These are phyloP conservation scores for Mucor sp. DNA, from an alignment of 371 early-diverging fungal genomes.

Conservation along the genomic window DNA sequence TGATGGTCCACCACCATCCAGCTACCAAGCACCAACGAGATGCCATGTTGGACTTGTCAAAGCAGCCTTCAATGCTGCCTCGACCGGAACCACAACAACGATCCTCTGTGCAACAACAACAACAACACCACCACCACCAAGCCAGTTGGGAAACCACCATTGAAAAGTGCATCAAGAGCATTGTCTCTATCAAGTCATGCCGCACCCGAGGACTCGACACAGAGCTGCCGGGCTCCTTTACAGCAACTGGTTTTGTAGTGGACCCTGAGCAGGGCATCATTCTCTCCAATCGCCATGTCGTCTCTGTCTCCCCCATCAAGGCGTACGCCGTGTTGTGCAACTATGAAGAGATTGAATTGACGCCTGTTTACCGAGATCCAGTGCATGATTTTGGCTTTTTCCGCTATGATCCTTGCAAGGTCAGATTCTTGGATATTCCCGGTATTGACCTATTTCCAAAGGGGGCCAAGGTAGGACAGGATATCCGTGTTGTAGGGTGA, in stretches of 20 bases:
- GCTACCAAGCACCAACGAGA: background rate
- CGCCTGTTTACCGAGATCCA: constrained; percentile 83
- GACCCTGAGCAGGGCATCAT: constrained; percentile 82
- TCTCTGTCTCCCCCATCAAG: constrained; percentile 81
- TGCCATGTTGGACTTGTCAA: background rate
- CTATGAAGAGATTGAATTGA: constrained; percentile 87
- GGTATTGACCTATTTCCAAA: constrained; percentile 76
- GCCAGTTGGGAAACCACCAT: constrained; percentile 73
- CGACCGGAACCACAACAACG: background rate
- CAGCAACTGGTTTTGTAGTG: constrained; percentile 93
- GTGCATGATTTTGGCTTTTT: constrained; percentile 94
- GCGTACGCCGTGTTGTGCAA: constrained; percentile 82
- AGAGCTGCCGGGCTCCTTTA: constrained; percentile 75
- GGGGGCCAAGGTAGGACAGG: constrained; percentile 77
- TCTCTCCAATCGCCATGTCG: constrained; percentile 92
- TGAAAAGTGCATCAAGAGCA: constrained; percentile 73
- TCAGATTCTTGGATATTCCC: constrained; percentile 70
- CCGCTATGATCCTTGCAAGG: constrained; percentile 75
- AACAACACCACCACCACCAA: too few species aligned
- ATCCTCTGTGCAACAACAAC: background rate
- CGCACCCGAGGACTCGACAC: constrained; percentile 89
- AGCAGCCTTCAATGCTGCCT: background rate
- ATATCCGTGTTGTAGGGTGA: constrained; percentile 81
- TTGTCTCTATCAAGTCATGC: constrained; percentile 84
- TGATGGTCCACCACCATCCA: background rate